Base-by-base conservation (phyloP, 768 basidiomycete genomes). In the Trametes punicea region DNA sequence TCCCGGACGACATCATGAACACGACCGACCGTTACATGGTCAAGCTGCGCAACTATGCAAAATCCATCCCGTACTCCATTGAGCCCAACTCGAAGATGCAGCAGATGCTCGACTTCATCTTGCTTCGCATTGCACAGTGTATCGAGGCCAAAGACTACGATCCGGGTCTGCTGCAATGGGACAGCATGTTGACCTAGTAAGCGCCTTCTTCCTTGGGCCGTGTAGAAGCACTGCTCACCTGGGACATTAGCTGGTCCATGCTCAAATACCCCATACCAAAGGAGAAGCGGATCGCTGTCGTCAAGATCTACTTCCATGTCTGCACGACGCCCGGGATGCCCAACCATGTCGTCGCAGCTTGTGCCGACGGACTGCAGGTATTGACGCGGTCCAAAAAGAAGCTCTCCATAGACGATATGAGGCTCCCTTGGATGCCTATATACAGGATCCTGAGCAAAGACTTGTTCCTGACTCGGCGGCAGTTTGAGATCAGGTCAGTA, bases 181-280 rank as follows among this genome's bases (percentile, higher is more conserved):
- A 87, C 65, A 81, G 79, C 64, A 85, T 90, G 84, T 65, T 88
- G 46, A 77, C 77, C 46, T 83, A 88, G 85, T 88, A 68, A 62
- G 87, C 80, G n/a, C 51, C 38, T 30, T 48, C 26, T 30, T 46
- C 11, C 23, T 27, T 39, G 5, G 23, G 46, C 39, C 52, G 56
- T 8, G 51, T 41, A 39, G 54, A 50, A 30, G 21, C 42, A 47
- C 41, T 55, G 50, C 52, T 39, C 31, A 56, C 47, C 29, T 26
- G n/a, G 30, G 36, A 27, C 34, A 56, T 4, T 63, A 91, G 89
- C 66, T 93, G 91, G 90, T 70, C 73, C 41, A 85, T 85, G 75
- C 79, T 94, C 68, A 90, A 91, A 66, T 93, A 93, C 66, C 92
- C 90, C 31, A 85, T 95, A 64, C 90, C 89, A 52, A 86, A 87